A percentile compares a stretch with the other conserved stretches of the same genome.
phyloP scores from a whole-genome alignment of 176 grass and related monocot species.

The Tuctoria greenei region DNA sequence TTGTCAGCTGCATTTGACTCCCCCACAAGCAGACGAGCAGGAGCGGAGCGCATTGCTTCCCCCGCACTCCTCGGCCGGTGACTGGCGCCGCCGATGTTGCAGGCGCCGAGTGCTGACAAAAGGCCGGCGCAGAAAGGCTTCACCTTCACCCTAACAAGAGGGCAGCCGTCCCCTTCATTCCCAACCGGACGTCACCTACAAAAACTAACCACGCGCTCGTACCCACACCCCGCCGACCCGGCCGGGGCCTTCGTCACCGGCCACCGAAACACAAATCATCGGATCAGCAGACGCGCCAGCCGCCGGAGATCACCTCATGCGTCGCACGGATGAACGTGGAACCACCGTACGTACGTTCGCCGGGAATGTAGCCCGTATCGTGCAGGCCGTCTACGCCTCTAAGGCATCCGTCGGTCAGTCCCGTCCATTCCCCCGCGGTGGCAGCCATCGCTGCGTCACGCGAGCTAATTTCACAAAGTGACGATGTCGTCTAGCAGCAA shows the following conservation, averaged over 20 bases:
- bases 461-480: too few relatives aligned
- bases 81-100: not conserved
- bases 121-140: not conserved
- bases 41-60: not conserved
- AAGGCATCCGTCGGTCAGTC: not conserved
- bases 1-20: too few relatives aligned
- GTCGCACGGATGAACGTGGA: not conserved
- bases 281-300: too few relatives aligned
- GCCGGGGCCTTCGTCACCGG: too few relatives aligned
- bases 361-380: not conserved
- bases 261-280: too few relatives aligned
- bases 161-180: conserved; percentile 16
- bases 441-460: not conserved
- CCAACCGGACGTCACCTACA: conserved; percentile 3
- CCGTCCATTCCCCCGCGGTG: not conserved
- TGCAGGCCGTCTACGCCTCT: too few relatives aligned
- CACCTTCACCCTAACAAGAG: not conserved
- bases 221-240: not conserved
- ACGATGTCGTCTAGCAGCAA: too few relatives aligned
- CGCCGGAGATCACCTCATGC: conserved; percentile 9
- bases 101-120: conserved; percentile 11
- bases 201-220: conserved; percentile 1
- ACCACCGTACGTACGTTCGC: not conserved
- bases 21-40: not conserved
- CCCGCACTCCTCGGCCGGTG: not conserved